Evolutionary conservation across 2,329 filamentous ascomycete genomes (phyloP), one percentile per base, ranked within the genome.

Genomic region (Elsinoe ampelina): DNA sequence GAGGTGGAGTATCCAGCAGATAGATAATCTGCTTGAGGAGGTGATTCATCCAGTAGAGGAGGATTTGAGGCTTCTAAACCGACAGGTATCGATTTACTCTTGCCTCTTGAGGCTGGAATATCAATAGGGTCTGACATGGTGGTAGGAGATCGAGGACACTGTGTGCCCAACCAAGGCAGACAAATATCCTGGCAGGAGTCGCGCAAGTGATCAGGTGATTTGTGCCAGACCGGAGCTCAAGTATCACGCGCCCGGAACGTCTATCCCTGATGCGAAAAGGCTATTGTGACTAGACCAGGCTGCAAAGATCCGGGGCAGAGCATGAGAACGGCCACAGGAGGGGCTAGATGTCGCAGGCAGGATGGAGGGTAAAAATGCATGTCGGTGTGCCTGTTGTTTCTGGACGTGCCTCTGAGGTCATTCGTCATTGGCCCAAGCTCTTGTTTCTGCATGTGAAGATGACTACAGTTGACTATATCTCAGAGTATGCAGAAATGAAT

Each of bases 1-100:
- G 48, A 54, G 4, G 54, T 56, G 77, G 77, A 62, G 20, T 60
- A 60, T 13, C 59, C 61, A 36, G 63, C 65, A 6, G 81, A 64
- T 34, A 71, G 59, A 55, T 70, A 69, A 61, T 70, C 65, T 51
- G 61, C 56, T 19, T 39, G 54, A 50, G 45, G 54, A 36, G 51
- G 50, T 22, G 54, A 41, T 8, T 12, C 42, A 12, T 50, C 38
- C 10, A 34, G 36, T 10, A 54, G 43, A 5, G 54, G n/a, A 2
- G 47, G 54, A 12, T 56, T 17, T 20, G 39, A 47, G 17, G 54
- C 38, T 38, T 59, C 58, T 10, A 57, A 36, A 19, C 42, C 52
- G 22, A 54, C n/a, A 38, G 55, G 55, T 11, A 51, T 26, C 3
- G 43, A 50, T 50, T 50, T 57, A 5, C 57, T 42, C 52, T 62